Percentiles rank a stretch among this genome's conserved stretches.
Evolutionary conservation across 2,329 filamentous ascomycete genomes (phyloP).

Genomic region (Beauveria medogensis): DNA sequence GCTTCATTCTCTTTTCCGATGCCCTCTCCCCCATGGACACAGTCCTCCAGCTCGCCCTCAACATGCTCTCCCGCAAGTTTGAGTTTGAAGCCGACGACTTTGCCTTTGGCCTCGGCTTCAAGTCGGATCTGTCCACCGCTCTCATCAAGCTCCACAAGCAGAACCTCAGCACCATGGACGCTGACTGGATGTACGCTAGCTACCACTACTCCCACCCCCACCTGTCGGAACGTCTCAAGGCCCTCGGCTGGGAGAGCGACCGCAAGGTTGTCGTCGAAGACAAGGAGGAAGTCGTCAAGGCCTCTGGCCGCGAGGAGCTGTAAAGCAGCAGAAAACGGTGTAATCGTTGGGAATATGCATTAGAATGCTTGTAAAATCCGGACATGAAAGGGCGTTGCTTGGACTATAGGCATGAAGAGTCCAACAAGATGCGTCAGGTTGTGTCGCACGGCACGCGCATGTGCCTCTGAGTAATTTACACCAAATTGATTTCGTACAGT

Average conservation of each 20-base stretch:
- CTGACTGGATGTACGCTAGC: constrained; percentile 95
- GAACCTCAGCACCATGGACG: constrained; percentile 97
- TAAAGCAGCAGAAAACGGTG: constrained; percentile 26
- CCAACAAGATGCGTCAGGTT: too few species aligned
- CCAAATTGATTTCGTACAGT: too few species aligned
- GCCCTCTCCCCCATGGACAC: constrained; percentile 91
- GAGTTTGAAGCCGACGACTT: constrained; percentile 96
- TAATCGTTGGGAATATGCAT: not conserved
- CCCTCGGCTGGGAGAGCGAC: constrained; percentile 74
- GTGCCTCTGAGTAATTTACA: too few species aligned
- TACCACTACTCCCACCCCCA: constrained; percentile 99
- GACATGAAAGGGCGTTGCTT: not conserved
- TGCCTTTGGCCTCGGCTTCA: constrained; percentile 76
- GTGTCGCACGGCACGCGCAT: not conserved
- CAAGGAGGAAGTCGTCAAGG: constrained; percentile 49
- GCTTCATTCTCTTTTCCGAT: constrained; percentile 95
- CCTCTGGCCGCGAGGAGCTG: constrained; percentile 66
- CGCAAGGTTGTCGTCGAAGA: constrained; percentile 33
- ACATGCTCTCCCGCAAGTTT: constrained; percentile 86
- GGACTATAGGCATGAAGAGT: not conserved
- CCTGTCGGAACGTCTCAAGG: constrained; percentile 83
- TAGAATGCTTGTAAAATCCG: not conserved
- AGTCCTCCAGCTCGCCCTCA: constrained; percentile 92
- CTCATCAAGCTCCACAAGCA: constrained; percentile 97
- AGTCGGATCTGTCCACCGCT: constrained; percentile 71